Evolutionary conservation across 1,284 basidiomycete genomes (phyloP).

Genomic region (Trametes sp.): DNA sequence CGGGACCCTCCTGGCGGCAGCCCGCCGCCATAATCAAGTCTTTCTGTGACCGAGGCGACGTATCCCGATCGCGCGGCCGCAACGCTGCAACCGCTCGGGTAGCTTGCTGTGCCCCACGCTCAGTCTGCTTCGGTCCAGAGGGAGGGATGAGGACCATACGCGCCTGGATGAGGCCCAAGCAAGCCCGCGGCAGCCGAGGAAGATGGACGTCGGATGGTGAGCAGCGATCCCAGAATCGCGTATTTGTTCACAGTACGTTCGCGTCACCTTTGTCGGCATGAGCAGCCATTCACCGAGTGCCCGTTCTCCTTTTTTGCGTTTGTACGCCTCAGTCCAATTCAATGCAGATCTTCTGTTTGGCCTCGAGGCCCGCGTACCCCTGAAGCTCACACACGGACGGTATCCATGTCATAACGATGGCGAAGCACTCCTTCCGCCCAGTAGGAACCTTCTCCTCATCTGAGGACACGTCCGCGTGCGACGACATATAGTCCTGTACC

Average conservation of each 20-base stretch:
- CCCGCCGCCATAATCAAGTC: too few relatives aligned
- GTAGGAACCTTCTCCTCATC: not conserved
- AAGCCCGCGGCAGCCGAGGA: not conserved
- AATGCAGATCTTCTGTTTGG: not conserved
- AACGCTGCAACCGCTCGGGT: too few relatives aligned
- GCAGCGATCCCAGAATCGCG: not conserved
- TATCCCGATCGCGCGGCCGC: too few relatives aligned
- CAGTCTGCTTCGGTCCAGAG: too few relatives aligned
- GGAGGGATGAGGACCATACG: too few relatives aligned
- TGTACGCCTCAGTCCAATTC: not conserved
- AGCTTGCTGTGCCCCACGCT: too few relatives aligned
- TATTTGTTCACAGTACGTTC: not conserved
- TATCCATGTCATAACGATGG: not conserved
- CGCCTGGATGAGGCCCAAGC: not conserved
- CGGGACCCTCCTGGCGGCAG: too few relatives aligned
- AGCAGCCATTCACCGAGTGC: not conserved
- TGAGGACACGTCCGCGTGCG: not conserved
- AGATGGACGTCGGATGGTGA: not conserved
- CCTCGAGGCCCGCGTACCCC: not conserved
- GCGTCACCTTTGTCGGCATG: not conserved
- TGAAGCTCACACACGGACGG: not conserved
- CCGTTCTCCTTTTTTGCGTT: not conserved
- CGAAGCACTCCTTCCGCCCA: not conserved
- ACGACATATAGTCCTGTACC: not conserved
- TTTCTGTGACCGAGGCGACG: too few relatives aligned